Evolutionary conservation across 305 asterid species (phyloP).

Genomic region (Plantago coronopus): DNA sequence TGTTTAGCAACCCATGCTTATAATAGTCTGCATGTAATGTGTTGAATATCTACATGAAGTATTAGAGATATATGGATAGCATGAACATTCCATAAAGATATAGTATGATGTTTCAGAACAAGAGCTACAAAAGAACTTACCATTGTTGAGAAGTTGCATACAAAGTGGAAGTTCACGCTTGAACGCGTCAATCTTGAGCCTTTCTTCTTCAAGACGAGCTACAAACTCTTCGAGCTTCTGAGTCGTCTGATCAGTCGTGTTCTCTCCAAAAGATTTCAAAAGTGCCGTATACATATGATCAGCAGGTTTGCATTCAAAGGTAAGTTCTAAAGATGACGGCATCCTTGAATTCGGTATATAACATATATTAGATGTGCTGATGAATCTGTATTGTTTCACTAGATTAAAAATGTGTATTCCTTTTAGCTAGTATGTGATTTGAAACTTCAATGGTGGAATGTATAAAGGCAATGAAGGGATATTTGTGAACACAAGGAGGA

Average conservation of each 20-base stretch:
- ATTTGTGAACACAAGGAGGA: conserved; percentile 58
- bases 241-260: conserved; percentile 37
- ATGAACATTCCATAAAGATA: too few relatives aligned
- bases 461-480: conserved; percentile 34
- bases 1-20: background rate
- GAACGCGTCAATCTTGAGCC: conserved; percentile 93
- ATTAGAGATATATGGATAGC: background rate
- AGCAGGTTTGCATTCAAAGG: conserved; percentile 67
- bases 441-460: conserved; percentile 36
- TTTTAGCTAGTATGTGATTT: conserved; percentile 21
- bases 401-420: conserved; percentile 6
- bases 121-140: conserved; percentile 23
- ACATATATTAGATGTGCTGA: conserved; percentile 16
- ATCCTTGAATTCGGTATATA: conserved; percentile 40
- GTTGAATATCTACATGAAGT: too few relatives aligned
- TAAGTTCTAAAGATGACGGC: conserved; percentile 64
- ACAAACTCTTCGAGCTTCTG: conserved; percentile 76
- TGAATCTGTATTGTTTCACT: conserved; percentile 14
- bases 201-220: conserved; percentile 77
- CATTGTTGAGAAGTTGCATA: conserved; percentile 89
- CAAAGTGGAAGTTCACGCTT: conserved; percentile 97
- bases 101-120: too few relatives aligned
- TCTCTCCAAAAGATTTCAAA: conserved; percentile 63
- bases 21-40: background rate
- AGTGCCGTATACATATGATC: conserved; percentile 61